Percentiles rank a stretch among this genome's conserved stretches.
Conservation (phyloP, 2,329 filamentous ascomycete genomes). For the Fusarium sp. region DNA sequence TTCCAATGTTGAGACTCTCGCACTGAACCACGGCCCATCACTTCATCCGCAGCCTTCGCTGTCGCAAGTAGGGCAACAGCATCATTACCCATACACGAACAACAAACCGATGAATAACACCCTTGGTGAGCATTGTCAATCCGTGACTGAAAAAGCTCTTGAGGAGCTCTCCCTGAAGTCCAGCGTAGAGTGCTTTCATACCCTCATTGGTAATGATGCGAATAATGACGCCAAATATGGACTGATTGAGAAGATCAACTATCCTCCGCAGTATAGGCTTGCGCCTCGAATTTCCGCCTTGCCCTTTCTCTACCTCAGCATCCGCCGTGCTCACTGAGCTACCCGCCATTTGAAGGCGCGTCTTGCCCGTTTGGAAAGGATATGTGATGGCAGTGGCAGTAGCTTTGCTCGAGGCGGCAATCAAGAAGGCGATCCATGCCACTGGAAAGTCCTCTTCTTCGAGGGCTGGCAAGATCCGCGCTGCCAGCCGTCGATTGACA, state of each 20-base stretch:
- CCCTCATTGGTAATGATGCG: conserved; percentile 72
- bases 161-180: conserved; percentile 77
- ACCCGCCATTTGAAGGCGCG: conserved; percentile 73
- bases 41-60: conserved; percentile 32
- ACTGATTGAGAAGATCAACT: conserved; percentile 48
- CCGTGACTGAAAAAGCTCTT: conserved; percentile 89
- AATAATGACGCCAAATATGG: conserved; percentile 71
- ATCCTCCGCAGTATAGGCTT: conserved; percentile 22
- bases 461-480: conserved; percentile 61
- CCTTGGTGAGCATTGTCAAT: conserved; percentile 87
- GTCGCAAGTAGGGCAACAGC: conserved; percentile 41
- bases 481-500: conserved; percentile 77
- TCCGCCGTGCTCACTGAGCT: conserved; percentile 30
- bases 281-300: background rate
- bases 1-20: conserved; percentile 77
- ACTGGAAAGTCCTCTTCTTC: conserved; percentile 53
- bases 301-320: conserved; percentile 6
- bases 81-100: conserved; percentile 74
- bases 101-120: conserved; percentile 76
- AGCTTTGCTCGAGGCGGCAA: conserved; percentile 81
- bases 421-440: conserved; percentile 54
- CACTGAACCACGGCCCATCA: conserved; percentile 3
- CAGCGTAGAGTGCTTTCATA: conserved; percentile 74
- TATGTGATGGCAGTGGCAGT: conserved; percentile 81
- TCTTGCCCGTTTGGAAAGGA: conserved; percentile 86